Evolutionary conservation across 306 rosid genomes (phyloP).

Genomic region (Rosa rugosa): DNA sequence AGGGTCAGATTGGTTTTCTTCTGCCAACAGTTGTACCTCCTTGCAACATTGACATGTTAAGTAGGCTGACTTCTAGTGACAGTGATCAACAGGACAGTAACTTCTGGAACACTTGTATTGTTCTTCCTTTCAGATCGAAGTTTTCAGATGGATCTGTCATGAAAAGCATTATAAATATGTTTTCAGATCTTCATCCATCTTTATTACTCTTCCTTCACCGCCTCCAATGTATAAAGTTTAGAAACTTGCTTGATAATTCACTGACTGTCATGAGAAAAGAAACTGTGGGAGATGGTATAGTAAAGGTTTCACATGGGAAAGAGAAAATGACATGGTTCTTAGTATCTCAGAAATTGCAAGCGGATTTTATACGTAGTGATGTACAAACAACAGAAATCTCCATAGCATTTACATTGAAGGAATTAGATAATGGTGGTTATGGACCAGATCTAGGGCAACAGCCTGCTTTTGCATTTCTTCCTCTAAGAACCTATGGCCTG

Average conservation of each 20-base stretch:
- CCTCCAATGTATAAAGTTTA: constrained; percentile 76
- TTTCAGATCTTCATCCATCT: constrained; percentile 95
- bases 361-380: constrained; percentile 54
- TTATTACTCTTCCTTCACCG: constrained; percentile 89
- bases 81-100: constrained; percentile 40
- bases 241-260: constrained; percentile 69
- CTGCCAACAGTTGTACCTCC: constrained; percentile 83
- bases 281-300: constrained; percentile 66
- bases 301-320: constrained; percentile 75
- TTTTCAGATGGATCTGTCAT: constrained; percentile 53
- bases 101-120: constrained; percentile 84
- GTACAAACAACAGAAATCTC: constrained; percentile 84
- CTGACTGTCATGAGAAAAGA: constrained; percentile 78
- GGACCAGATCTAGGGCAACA: constrained; percentile 65
- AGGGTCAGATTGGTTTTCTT: constrained; percentile 97
- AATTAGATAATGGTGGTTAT: constrained; percentile 53
- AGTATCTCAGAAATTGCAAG: constrained; percentile 64
- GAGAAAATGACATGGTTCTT: constrained; percentile 89
- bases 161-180: constrained; percentile 65
- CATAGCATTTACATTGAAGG: constrained; percentile 81
- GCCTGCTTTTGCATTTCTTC: constrained; percentile 96
- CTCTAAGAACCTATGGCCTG: constrained; percentile 85
- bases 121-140: constrained; percentile 79
- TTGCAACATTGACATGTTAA: constrained; percentile 50
- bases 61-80: constrained; percentile 56